These are phyloP conservation scores for Galerina sulciceps DNA, from an alignment of 768 basidiomycete genomes.

Conservation along the genomic window DNA sequence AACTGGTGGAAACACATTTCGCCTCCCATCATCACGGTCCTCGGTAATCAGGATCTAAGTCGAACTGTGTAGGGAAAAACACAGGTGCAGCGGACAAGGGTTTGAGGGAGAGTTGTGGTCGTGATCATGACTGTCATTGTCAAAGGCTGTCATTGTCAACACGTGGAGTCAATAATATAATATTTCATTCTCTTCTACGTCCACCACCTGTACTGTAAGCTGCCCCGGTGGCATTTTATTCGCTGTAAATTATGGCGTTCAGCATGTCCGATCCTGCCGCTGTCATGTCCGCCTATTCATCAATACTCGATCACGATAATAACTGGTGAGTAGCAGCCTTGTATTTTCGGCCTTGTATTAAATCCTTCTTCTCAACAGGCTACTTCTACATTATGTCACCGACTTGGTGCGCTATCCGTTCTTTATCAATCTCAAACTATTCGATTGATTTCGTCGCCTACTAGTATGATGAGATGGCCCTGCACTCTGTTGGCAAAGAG, in stretches of 20 bases:
- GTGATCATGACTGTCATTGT: no score
- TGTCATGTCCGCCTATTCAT: slow-evolving; percentile 33
- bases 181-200: neutral
- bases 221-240: slow-evolving; percentile 15
- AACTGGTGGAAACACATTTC: no score
- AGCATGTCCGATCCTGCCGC: slow-evolving; percentile 29
- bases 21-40: no score
- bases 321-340: slow-evolving; percentile 28
- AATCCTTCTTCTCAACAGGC: slow-evolving; percentile 17
- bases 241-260: slow-evolving; percentile 29
- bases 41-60: no score
- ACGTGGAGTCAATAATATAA: neutral
- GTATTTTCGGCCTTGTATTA: neutral
- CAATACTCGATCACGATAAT: slow-evolving; percentile 27
- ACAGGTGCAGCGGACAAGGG: no score
- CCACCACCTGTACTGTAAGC: neutral
- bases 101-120: no score
- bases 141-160: slow-evolving; percentile 1
- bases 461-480: slow-evolving; percentile 42
- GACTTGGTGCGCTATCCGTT: slow-evolving; percentile 24
- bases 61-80: no score
- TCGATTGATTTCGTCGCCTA: slow-evolving; percentile 2
- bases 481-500: slow-evolving; percentile 42
- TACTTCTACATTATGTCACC: slow-evolving; percentile 29
- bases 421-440: neutral